Evolutionary conservation across 352 stramenopile species (phyloP).

Genomic region (Bremia lactucae): DNA sequence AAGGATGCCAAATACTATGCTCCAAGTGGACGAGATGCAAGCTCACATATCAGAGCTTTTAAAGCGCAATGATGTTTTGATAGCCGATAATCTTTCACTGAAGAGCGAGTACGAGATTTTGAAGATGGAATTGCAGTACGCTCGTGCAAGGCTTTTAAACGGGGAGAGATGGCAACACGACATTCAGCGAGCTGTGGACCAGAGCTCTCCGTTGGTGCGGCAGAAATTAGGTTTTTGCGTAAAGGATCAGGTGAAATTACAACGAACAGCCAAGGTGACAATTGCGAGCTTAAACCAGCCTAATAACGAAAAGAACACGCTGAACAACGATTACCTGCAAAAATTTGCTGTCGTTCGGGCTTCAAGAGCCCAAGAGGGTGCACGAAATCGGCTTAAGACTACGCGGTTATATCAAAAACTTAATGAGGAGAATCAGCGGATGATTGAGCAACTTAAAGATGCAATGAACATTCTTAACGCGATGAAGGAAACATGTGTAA

Average conservation of each 20-base stretch:
- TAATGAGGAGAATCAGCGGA: conserved; percentile 67
- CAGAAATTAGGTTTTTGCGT: conserved; percentile 67
- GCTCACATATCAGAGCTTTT: conserved; percentile 32
- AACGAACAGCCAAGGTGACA: conserved; percentile 65
- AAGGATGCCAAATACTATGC: conserved; percentile 35
- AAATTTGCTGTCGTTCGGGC: conserved; percentile 39
- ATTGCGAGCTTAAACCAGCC: conserved; percentile 77
- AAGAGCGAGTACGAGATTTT: conserved; percentile 40
- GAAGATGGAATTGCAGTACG: conserved; percentile 48
- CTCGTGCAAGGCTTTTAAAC: conserved; percentile 22
- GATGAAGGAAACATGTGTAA: conserved; percentile 46
- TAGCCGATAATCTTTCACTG: conserved; percentile 34
- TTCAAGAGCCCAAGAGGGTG: conserved; percentile 37
- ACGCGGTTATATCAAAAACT: conserved; percentile 56
- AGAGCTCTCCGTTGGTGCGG: conserved; percentile 32
- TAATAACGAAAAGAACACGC: conserved; percentile 62
- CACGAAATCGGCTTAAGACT: conserved; percentile 40
- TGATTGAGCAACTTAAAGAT: conserved; percentile 63
- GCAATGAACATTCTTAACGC: conserved; percentile 53
- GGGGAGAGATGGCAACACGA: conserved; percentile 7
- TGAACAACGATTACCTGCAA: conserved; percentile 50
- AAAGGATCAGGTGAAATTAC: conserved; percentile 58
- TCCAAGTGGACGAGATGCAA: conserved; percentile 35
- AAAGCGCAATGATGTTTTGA: conserved; percentile 28
- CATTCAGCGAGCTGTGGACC: conserved; percentile 16